Evolutionary conservation across 108 stramenopile species (phyloP).

Genomic region (Chaetoceros muelleri): DNA sequence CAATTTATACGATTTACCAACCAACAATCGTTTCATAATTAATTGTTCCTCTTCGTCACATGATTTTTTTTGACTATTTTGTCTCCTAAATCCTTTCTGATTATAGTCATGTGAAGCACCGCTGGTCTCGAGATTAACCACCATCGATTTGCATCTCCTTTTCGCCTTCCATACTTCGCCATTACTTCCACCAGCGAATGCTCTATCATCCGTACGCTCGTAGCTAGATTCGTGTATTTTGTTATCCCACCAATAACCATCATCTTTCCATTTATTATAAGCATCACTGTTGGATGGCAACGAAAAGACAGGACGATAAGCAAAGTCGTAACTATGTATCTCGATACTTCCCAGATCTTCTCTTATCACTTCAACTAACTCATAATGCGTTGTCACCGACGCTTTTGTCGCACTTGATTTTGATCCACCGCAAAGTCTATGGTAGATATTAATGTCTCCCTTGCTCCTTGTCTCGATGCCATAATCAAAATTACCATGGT

Average conservation of each 20-base stretch:
- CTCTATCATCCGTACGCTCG: constrained; percentile 32
- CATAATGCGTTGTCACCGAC: no score
- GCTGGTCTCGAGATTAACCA: not conserved
- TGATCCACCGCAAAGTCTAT: no score
- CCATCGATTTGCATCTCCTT: constrained; percentile 27
- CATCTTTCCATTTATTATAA: no score
- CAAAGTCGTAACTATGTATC: no score
- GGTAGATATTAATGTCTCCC: no score
- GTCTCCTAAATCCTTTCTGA: not conserved
- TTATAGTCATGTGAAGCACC: not conserved
- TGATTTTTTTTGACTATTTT: constrained; percentile 1
- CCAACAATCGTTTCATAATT: constrained; percentile 55
- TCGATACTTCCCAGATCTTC: no score
- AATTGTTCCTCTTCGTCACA: constrained; percentile 51
- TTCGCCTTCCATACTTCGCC: constrained; percentile 72
- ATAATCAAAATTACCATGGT: no score
- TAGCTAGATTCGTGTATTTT: constrained; percentile 20
- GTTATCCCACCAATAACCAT: constrained; percentile 21
- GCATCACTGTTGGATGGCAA: no score
- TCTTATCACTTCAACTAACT: no score
- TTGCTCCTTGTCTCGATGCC: no score
- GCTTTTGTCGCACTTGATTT: no score
- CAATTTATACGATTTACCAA: constrained; percentile 48
- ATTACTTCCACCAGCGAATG: constrained; percentile 76
- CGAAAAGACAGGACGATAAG: no score